A percentile compares a stretch with the other conserved stretches of the same genome.
Evolutionary conservation across 352 stramenopile genomes (phyloP).

Genomic region (Globisporangium spinosum): DNA sequence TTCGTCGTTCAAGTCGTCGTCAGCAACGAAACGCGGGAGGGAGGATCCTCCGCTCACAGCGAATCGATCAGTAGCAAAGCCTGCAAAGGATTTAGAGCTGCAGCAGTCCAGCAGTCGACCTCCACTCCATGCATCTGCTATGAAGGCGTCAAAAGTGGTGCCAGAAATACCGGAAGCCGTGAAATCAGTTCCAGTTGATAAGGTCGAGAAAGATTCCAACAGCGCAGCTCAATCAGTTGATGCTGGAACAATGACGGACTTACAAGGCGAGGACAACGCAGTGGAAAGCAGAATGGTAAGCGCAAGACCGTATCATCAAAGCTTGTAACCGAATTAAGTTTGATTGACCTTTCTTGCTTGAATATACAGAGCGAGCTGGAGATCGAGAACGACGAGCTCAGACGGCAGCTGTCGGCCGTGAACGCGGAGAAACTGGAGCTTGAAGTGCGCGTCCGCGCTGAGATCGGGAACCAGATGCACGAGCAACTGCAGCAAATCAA

Average conservation of each 20-base stretch:
- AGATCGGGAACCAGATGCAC: constrained; percentile 73
- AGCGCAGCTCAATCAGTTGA: neutral
- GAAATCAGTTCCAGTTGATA: too few relatives aligned
- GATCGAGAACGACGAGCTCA: constrained; percentile 58
- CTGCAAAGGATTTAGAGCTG: neutral
- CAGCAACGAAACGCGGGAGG: neutral
- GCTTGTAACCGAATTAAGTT: neutral
- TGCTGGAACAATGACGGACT: neutral
- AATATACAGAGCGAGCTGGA: constrained; percentile 33
- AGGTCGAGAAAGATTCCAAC: neutral
- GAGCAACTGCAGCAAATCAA: constrained; percentile 66
- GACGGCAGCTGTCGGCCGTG: constrained; percentile 39
- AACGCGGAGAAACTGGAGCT: constrained; percentile 59
- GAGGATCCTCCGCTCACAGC: neutral
- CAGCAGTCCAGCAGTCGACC: neutral
- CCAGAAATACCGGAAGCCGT: neutral
- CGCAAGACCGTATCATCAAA: constrained; percentile 10
- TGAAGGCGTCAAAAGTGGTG: neutral
- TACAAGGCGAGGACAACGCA: neutral
- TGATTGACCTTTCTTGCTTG: constrained; percentile 1
- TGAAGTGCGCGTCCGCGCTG: constrained; percentile 52
- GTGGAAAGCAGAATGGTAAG: constrained; percentile 22
- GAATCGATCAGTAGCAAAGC: neutral
- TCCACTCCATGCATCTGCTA: neutral
- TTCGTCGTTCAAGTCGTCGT: neutral